Evolutionary conservation across 257 asterid species (phyloP).

Genomic region (Scutellaria minor): DNA sequence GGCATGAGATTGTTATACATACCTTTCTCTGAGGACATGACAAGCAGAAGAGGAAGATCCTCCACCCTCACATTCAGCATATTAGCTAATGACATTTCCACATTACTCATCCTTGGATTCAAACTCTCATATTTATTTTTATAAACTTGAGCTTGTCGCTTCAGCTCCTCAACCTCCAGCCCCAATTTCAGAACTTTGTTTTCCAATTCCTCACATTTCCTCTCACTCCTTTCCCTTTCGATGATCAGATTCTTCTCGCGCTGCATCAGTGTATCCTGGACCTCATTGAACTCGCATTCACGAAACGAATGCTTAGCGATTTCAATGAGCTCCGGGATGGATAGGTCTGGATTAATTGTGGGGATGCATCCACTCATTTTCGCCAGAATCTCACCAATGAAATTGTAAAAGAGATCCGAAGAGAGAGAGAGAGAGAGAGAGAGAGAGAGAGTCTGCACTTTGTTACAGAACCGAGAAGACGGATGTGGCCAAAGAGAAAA

Average conservation of each 20-base stretch:
- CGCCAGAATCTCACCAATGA: too few relatives aligned
- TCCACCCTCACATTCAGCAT: background rate
- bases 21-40: too few relatives aligned
- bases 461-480: too few relatives aligned
- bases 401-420: too few relatives aligned
- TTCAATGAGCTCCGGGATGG: slow-evolving; percentile 39
- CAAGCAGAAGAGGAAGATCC: background rate
- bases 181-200: slow-evolving; percentile 23
- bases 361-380: background rate
- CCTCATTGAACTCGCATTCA: slow-evolving; percentile 30
- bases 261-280: slow-evolving; percentile 29
- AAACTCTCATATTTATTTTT: background rate
- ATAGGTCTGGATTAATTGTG: slow-evolving; percentile 25
- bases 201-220: slow-evolving; percentile 9
- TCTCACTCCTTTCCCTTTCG: slow-evolving; percentile 23
- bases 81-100: background rate
- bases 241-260: slow-evolving; percentile 35
- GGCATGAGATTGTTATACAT: background rate
- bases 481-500: too few relatives aligned
- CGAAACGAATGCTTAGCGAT: slow-evolving; percentile 27
- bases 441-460: too few relatives aligned
- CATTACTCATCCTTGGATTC: background rate
- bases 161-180: slow-evolving; percentile 25
- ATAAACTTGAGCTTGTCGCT: background rate
- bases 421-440: too few relatives aligned